Evolutionary conservation across 305 asterid genomes (phyloP), one percentile per base, ranked within the genome.

Genomic region (Plantago coronopus): DNA sequence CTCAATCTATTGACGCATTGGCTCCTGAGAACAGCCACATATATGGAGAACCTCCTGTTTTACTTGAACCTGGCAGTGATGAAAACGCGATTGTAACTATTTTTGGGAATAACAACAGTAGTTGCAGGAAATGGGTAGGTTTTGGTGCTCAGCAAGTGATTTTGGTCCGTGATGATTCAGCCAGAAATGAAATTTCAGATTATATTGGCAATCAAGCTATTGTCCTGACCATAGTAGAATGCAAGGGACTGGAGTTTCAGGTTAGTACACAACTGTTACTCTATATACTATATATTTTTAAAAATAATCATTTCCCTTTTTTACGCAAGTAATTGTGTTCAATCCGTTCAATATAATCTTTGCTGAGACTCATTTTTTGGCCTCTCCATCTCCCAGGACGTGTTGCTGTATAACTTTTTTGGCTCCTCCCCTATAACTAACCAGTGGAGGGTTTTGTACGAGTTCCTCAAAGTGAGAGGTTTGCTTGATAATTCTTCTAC

Each of bases 171-270:
- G 86, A 87, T 69, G 83, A 80, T 61, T 29, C 62, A 1, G 74
- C 80, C 0, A 69, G 67, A 58, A 65, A 72, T 20, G 90, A 84
- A 72, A 47, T 87, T 48, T 75, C 71, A 2, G 37, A 19, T 43
- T 77, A 64, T 37, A 64, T 87, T 25, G 88, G 94, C 51, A 68
- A 40, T 48, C 79, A 81, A 59, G 90, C 94, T 59, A 84, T 87
- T 14, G 57, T 87, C 54, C 70, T 84, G 54, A 87, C 95, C 5
- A 79, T 87, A 25, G 59, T 82, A 9, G 95, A 87, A 60, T 84
- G 94, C 81, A 84, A 87, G 73, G 95, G 95, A 61, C 79, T 87
- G 1, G 95, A 87, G 63, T 87, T 87, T 72, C 90, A 87, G 82
- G 95, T 74, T 29, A 69, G 67, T 40, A 44, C 14, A 0, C 43